Evolutionary conservation across 2,329 filamentous ascomycete species (phyloP).

Genomic region (Aspergillus melleus): DNA sequence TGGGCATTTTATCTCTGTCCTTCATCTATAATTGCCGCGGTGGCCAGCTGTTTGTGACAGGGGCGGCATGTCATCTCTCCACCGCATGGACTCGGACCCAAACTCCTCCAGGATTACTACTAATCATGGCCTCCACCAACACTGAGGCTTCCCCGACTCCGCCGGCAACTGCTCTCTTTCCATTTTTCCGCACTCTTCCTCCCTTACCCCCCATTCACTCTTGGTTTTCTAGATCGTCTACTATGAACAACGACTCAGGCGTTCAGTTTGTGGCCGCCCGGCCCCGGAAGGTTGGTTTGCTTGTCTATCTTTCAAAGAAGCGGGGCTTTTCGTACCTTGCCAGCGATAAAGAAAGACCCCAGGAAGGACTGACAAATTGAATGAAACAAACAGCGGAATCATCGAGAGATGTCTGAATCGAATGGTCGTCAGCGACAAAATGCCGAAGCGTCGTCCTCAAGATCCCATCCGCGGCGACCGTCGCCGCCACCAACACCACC

Average conservation of each 20-base stretch:
- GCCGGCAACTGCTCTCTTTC: slow-evolving; percentile 5
- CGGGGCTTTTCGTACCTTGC: slow-evolving; percentile 21
- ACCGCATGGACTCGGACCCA: slow-evolving; percentile 16
- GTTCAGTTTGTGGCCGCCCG: slow-evolving; percentile 38
- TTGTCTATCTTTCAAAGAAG: slow-evolving; percentile 3
- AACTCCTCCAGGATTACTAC: slow-evolving; percentile 4
- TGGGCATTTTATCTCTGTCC: neutral
- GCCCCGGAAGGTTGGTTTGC: slow-evolving; percentile 38
- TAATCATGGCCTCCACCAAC: slow-evolving; percentile 9
- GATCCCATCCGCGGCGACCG: slow-evolving; percentile 10
- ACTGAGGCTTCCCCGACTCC: neutral
- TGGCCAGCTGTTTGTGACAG: slow-evolving; percentile 2
- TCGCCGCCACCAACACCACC: slow-evolving; percentile 29
- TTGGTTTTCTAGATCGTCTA: neutral
- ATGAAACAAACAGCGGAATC: slow-evolving; percentile 29
- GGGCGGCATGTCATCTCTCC: slow-evolving; percentile 19
- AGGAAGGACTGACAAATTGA: slow-evolving; percentile 18
- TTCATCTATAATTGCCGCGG: neutral
- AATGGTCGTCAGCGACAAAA: slow-evolving; percentile 23
- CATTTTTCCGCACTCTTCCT: slow-evolving; percentile 6
- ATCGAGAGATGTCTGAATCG: slow-evolving; percentile 38
- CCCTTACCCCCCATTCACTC: neutral
- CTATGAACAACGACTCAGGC: slow-evolving; percentile 39
- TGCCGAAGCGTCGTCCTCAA: slow-evolving; percentile 26
- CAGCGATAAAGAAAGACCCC: slow-evolving; percentile 2